phyloP scores from a whole-genome alignment of 1,284 basidiomycete genomes.

The Malassezia japonica region DNA sequence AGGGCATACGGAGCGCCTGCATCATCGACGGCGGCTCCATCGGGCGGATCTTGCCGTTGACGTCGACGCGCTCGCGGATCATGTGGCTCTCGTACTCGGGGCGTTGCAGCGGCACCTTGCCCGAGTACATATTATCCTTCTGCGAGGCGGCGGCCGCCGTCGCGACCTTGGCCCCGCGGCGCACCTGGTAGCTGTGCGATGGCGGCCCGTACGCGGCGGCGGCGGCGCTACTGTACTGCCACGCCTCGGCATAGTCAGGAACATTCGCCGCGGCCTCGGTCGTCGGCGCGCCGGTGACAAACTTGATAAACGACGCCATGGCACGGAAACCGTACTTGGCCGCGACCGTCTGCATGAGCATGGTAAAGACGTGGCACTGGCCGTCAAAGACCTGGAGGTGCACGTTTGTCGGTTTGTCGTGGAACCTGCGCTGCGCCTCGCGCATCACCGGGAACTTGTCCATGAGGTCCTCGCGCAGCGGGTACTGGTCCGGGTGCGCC shows the following conservation, averaged over 20 bases:
- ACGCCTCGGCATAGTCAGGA: neutral
- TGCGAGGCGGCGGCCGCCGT: slow-evolving; percentile 16
- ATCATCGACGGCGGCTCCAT: slow-evolving; percentile 66
- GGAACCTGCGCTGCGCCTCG: slow-evolving; percentile 39
- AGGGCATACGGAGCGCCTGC: slow-evolving; percentile 58
- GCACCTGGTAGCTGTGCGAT: slow-evolving; percentile 13
- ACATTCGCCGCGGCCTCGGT: neutral
- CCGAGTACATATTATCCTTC: slow-evolving; percentile 32
- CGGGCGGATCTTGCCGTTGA: slow-evolving; percentile 64
- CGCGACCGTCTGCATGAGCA: slow-evolving; percentile 50
- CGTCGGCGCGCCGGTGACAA: slow-evolving; percentile 41
- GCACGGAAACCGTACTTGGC: slow-evolving; percentile 49
- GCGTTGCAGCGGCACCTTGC: slow-evolving; percentile 39
- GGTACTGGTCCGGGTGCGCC: slow-evolving; percentile 67
- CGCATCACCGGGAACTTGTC: slow-evolving; percentile 50
- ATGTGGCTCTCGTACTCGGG: slow-evolving; percentile 51
- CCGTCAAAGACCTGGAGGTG: slow-evolving; percentile 63
- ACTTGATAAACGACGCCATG: slow-evolving; percentile 48
- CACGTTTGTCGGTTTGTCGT: slow-evolving; percentile 65
- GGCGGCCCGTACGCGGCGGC: neutral
- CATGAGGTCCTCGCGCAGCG: slow-evolving; percentile 58
- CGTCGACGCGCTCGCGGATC: slow-evolving; percentile 79
- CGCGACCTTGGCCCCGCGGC: neutral
- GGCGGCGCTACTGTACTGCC: slow-evolving; percentile 1
- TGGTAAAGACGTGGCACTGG: slow-evolving; percentile 52